Conservation (phyloP, 2,329 filamentous ascomycete species). For the Dendrostoma leiphaemia region DNA sequence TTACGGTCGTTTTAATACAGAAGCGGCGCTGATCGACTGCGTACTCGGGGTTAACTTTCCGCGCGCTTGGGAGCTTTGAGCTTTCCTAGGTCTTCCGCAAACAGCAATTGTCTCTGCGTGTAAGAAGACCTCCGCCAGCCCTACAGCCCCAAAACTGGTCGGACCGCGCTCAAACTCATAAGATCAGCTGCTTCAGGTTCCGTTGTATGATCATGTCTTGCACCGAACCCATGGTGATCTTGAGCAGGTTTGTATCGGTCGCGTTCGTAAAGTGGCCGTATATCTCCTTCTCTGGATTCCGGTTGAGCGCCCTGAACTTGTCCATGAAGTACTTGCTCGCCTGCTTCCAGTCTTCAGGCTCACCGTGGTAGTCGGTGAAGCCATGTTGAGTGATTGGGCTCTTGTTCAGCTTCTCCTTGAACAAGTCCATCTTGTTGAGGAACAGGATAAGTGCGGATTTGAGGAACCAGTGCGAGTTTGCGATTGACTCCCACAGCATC, state of each 20-base stretch:
- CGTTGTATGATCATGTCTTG: constrained; percentile 87
- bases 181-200: constrained; percentile 75
- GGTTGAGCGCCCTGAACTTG: constrained; percentile 75
- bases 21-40: constrained; percentile 19
- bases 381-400: constrained; percentile 71
- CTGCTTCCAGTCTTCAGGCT: constrained; percentile 68
- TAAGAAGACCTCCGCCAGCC: constrained; percentile 3
- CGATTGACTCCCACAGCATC: constrained; percentile 84
- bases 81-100: not conserved
- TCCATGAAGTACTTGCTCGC: constrained; percentile 80
- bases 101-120: not conserved
- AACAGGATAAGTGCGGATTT: constrained; percentile 80
- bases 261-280: constrained; percentile 63
- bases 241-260: constrained; percentile 70
- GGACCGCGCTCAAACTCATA: constrained; percentile 42
- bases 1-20: constrained; percentile 1
- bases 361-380: constrained; percentile 77
- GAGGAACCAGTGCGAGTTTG: constrained; percentile 83
- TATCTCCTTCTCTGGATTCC: constrained; percentile 62
- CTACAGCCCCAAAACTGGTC: constrained; percentile 11
- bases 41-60: constrained; percentile 14
- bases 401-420: constrained; percentile 70
- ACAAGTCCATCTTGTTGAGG: constrained; percentile 85
- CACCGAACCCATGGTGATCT: constrained; percentile 82
- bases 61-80: constrained; percentile 9